Evolutionary conservation across 441 rosid species (phyloP).

Genomic region (Theobroma grandiflorum): DNA sequence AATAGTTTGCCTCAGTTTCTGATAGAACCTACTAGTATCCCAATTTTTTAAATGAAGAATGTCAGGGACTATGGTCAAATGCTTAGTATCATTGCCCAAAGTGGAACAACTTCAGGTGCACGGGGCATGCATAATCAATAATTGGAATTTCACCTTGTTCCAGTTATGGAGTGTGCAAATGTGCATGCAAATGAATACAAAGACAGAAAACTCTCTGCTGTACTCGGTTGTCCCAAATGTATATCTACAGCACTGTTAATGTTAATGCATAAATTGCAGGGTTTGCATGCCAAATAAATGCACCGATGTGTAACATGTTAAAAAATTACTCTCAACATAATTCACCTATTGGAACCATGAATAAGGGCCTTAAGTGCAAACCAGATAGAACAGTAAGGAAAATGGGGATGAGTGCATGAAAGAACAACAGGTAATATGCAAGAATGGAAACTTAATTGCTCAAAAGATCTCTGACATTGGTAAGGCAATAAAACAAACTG

Average conservation of each 20-base stretch:
- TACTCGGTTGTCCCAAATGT: not conserved
- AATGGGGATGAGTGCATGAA: not conserved
- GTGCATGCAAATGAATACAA: not conserved
- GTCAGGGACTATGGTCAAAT: not conserved
- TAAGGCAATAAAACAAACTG: conserved; percentile 2
- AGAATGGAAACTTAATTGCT: not conserved
- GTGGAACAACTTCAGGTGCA: not conserved
- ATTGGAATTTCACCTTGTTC: not conserved
- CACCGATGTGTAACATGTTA: not conserved
- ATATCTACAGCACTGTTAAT: not conserved
- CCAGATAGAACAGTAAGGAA: not conserved
- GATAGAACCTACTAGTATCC: not conserved
- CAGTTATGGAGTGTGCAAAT: not conserved
- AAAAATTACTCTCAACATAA: not conserved
- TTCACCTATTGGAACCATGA: not conserved
- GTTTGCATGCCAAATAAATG: not conserved
- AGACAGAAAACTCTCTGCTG: not conserved
- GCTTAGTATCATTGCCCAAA: conserved; percentile 17
- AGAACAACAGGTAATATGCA: not conserved
- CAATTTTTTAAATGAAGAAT: not conserved
- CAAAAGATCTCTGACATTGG: conserved; percentile 2
- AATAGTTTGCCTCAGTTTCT: conserved; percentile 29
- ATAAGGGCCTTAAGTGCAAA: not conserved
- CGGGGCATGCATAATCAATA: not conserved
- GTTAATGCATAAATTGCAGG: not conserved